phyloP scores from a whole-genome alignment of 148 eudicot species.

The Polygonum aviculare region DNA sequence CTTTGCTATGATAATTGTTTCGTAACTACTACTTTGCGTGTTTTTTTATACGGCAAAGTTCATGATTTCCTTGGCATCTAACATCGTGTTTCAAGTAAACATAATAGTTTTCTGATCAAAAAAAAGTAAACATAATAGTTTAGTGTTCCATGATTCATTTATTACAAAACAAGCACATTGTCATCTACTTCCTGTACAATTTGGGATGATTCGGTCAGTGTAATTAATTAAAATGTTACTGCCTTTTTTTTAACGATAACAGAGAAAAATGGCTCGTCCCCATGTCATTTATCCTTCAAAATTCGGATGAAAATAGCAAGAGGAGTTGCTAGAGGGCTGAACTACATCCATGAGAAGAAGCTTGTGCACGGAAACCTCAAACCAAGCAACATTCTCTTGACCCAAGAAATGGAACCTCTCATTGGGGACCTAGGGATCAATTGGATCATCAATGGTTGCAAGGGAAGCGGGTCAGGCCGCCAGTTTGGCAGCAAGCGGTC shows the following conservation, averaged over 20 bases:
- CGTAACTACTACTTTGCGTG: neutral
- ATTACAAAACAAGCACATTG: neutral
- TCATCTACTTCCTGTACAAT: neutral
- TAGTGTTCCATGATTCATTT: neutral
- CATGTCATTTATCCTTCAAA: constrained; percentile 53
- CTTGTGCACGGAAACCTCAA: constrained; percentile 82
- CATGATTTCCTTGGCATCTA: neutral
- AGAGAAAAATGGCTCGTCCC: constrained; percentile 70
- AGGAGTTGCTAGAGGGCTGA: constrained; percentile 81
- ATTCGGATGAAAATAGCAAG: constrained; percentile 65
- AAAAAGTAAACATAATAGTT: neutral
- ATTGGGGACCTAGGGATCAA: constrained; percentile 75
- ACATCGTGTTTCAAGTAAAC: neutral
- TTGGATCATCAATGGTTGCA: constrained; percentile 40
- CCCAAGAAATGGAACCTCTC: constrained; percentile 67
- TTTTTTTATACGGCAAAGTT: neutral
- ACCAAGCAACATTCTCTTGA: constrained; percentile 84
- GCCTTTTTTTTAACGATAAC: constrained; percentile 1
- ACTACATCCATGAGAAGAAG: constrained; percentile 84
- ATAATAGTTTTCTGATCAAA: neutral
- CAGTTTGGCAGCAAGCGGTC: constrained; percentile 69
- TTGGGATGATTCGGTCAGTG: neutral
- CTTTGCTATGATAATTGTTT: neutral
- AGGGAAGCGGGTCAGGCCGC: constrained; percentile 33
- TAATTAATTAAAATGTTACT: neutral